A percentile compares a stretch with the other conserved stretches of the same genome.
Conservation (phyloP, 441 rosid species). For the Pelargonium myrrhifolium region DNA sequence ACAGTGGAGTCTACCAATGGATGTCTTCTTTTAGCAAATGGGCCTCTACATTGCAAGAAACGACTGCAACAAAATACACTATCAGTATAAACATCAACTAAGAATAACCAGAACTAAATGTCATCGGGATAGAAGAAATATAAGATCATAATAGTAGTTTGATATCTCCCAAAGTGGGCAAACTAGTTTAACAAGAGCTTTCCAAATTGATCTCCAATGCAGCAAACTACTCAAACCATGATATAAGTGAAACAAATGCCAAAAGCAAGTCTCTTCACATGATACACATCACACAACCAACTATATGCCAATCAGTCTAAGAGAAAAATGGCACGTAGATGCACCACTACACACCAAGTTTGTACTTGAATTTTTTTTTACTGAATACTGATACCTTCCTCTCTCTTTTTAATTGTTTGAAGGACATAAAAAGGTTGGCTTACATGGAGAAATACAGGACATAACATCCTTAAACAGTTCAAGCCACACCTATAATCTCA, state of each 20-base stretch:
- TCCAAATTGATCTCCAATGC: not conserved
- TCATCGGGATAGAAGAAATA: too few species aligned
- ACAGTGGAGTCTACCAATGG: constrained; percentile 73
- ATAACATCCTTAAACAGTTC: too few species aligned
- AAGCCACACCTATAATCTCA: not conserved
- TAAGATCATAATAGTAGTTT: too few species aligned
- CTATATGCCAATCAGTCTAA: not conserved
- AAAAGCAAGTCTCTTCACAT: not conserved
- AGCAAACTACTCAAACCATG: not conserved
- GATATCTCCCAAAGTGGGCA: not conserved
- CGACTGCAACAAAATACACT: constrained; percentile 44
- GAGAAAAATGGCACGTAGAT: not conserved
- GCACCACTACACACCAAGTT: not conserved
- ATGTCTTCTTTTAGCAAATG: constrained; percentile 90
- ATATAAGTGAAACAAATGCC: not conserved
- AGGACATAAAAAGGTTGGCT: too few species aligned
- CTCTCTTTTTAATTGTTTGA: too few species aligned
- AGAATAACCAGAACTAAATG: too few species aligned
- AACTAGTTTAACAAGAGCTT: not conserved
- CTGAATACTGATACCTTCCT: too few species aligned
- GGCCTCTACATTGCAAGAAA: constrained; percentile 93
- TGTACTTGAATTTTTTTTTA: too few species aligned
- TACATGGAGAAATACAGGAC: too few species aligned
- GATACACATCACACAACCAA: too few species aligned
- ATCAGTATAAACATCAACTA: constrained; percentile 3